phyloP scores from a whole-genome alignment of 352 stramenopile species.

The Pythium oligandrum region DNA sequence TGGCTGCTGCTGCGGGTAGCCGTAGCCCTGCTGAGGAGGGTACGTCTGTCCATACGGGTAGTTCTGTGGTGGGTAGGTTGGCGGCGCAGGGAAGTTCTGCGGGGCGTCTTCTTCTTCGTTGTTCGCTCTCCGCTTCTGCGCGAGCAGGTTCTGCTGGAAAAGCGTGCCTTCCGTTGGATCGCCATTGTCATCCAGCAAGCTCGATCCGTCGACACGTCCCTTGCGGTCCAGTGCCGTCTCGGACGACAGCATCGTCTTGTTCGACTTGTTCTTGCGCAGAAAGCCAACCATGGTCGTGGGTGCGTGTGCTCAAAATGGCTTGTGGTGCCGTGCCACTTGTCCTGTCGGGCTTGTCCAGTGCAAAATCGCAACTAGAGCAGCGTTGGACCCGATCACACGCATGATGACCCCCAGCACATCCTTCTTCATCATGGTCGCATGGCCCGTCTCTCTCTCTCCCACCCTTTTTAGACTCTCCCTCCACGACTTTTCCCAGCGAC shows the following conservation, averaged over 20 bases:
- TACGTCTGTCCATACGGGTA: slow-evolving; percentile 45
- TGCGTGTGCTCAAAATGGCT: slow-evolving; percentile 1
- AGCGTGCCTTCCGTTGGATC: slow-evolving; percentile 68
- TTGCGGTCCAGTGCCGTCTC: slow-evolving; percentile 80
- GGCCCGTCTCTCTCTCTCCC: no score
- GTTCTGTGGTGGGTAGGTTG: slow-evolving; percentile 36
- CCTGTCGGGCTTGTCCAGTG: no score
- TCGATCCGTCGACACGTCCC: slow-evolving; percentile 78
- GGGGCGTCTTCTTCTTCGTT: slow-evolving; percentile 48
- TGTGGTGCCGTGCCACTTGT: no score
- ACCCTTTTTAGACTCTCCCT: no score
- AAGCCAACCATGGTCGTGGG: slow-evolving; percentile 58
- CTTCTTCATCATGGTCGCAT: no score
- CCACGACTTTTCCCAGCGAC: no score
- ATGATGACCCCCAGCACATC: no score
- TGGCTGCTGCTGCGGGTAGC: slow-evolving; percentile 9
- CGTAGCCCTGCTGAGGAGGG: slow-evolving; percentile 17
- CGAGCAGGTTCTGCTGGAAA: slow-evolving; percentile 48
- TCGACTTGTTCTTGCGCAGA: slow-evolving; percentile 84
- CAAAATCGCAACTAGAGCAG: no score
- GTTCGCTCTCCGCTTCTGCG: slow-evolving; percentile 33
- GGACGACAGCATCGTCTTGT: slow-evolving; percentile 56
- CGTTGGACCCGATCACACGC: no score
- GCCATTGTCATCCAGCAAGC: slow-evolving; percentile 76
- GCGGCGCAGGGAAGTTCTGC: slow-evolving; percentile 24